A percentile compares a stretch with the other conserved stretches of the same genome.
These are phyloP conservation scores for Iberis pinnata DNA, from an alignment of 345 rosid species.

Conservation along the genomic window DNA sequence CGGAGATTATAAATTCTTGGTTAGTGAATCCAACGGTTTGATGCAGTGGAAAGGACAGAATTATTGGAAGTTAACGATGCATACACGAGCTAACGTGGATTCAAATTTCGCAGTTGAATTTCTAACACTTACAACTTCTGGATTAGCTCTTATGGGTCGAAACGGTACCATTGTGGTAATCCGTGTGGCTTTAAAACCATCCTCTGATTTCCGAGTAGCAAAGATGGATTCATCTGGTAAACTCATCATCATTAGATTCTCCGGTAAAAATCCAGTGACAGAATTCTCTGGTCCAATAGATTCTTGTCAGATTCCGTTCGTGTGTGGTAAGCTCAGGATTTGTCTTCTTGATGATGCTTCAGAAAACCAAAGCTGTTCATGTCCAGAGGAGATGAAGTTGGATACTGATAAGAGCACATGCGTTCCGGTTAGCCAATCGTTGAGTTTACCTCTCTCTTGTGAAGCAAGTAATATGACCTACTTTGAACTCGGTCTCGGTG, in stretches of 20 bases:
- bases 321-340: constrained; percentile 54
- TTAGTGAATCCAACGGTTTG: constrained; percentile 42
- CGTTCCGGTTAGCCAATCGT: constrained; percentile 38
- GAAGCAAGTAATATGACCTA: constrained; percentile 39
- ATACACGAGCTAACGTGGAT: constrained; percentile 36
- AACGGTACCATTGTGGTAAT: constrained; percentile 51
- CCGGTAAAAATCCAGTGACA: constrained; percentile 30
- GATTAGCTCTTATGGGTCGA: constrained; percentile 48
- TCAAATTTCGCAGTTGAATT: constrained; percentile 41
- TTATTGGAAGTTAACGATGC: constrained; percentile 78
- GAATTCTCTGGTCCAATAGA: constrained; percentile 57
- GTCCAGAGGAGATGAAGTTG: constrained; percentile 44
- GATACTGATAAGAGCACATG: constrained; percentile 37
- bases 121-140: constrained; percentile 52
- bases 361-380: constrained; percentile 46
- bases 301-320: constrained; percentile 53
- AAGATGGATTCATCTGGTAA: constrained; percentile 53
- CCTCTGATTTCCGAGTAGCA: constrained; percentile 51
- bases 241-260: constrained; percentile 43
- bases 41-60: constrained; percentile 53
- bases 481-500: constrained; percentile 40
- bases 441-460: constrained; percentile 54
- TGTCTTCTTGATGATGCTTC: constrained; percentile 38
- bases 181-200: constrained; percentile 35
- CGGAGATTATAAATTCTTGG: constrained; percentile 52